Base-by-base conservation (phyloP, 2,329 filamentous ascomycete species). In the Calonectria hawksworthii region DNA sequence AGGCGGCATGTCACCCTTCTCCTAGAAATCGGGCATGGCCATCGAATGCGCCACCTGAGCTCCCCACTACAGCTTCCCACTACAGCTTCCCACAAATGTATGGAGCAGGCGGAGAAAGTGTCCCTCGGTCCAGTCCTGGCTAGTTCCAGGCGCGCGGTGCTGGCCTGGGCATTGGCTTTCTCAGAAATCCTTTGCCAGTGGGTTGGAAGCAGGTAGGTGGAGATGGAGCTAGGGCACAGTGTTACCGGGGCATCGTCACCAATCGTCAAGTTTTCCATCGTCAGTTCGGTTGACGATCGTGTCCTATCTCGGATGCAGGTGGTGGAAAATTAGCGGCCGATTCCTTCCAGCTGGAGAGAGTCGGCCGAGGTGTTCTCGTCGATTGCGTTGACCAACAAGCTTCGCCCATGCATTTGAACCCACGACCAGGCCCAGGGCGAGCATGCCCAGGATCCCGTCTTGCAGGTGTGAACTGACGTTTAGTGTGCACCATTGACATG, bases 31-130 rank as follows among this genome's bases (percentile, higher is more conserved):
- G 72, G 61, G 70, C 56, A 67, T 70, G 61, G 69, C 64, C 61
- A 50, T 63, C 63, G 23, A 47, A 44, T 69, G 59, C 61, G 67
- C 67, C 71, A 73, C 64, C 64, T 51, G 51, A 74, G 69, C 69
- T 73, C 69, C 69, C 73, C 67, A 70, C 54, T 61, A 64, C 66
- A 80, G 64, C 74, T 79, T 71, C 64, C 68, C 56, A 59, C 66
- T n/a, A n/a, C n/a, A n/a, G n/a, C n/a, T n/a, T n/a, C 64, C 68
- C 56, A 59, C 66, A 28, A 68, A 68, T 23, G 21, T n/a, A 74
- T 71, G 68, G 68, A 72, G 56, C 56, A 36, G 44, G 65, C 52
- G 61, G 65, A 74, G 50, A 68, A 68, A 13, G 16, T 16, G 44
- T 67, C 66, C 67, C 65, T 73, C 54, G 64, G 66, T 47, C 74